These are phyloP conservation scores for Cercospora nicotianae DNA, from an alignment of 2,329 filamentous ascomycete genomes.

Conservation along the genomic window DNA sequence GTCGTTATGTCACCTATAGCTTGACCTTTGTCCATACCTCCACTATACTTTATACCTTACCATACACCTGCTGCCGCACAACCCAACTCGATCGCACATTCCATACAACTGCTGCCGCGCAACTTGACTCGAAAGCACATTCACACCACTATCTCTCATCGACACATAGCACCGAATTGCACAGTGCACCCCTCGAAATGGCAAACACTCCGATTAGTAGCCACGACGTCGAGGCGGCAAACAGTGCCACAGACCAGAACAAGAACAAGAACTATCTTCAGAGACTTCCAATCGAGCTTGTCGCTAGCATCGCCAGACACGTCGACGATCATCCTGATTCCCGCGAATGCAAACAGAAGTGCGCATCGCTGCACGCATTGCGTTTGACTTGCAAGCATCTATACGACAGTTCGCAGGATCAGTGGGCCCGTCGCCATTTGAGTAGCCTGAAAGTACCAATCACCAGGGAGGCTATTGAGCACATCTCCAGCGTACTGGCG, in stretches of 20 bases:
- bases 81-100: background rate
- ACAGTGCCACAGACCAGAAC: background rate
- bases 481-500: no score
- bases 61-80: background rate
- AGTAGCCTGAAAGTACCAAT: background rate
- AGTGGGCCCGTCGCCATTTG: background rate
- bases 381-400: background rate
- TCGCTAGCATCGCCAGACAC: background rate
- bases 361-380: background rate
- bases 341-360: background rate
- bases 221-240: background rate
- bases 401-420: background rate
- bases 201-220: background rate
- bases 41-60: background rate
- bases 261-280: background rate
- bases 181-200: background rate
- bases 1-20: background rate
- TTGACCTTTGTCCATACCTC: background rate
- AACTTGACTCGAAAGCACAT: background rate
- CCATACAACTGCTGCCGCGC: background rate
- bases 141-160: background rate
- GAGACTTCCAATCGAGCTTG: background rate
- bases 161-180: no score
- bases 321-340: background rate
- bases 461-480: background rate